phyloP scores from a whole-genome alignment of 176 grass and related monocot genomes.

The Oropetium thomaeum region DNA sequence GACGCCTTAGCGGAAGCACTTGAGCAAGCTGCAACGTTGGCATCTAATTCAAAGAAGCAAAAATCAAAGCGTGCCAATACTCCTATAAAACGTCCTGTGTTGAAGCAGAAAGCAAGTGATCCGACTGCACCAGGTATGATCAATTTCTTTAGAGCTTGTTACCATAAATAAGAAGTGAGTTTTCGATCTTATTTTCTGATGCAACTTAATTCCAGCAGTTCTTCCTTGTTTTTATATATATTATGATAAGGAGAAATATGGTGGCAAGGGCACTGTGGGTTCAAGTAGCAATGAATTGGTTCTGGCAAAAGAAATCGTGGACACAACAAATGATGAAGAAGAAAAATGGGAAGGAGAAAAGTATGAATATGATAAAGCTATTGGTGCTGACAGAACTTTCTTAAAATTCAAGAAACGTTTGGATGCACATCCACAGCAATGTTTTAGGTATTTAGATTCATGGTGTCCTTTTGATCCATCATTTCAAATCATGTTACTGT shows the following conservation, averaged over 20 bases:
- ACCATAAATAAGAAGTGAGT: neutral
- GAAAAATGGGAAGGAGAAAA: constrained; percentile 88
- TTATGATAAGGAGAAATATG: constrained; percentile 43
- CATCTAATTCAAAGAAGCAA: constrained; percentile 74
- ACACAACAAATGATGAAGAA: constrained; percentile 40
- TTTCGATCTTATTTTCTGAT: constrained; percentile 9
- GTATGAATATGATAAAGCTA: constrained; percentile 85
- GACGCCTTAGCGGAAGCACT: constrained; percentile 72
- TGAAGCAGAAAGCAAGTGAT: constrained; percentile 43
- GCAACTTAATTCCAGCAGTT: constrained; percentile 41
- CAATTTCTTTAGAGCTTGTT: neutral
- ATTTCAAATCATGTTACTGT: neutral
- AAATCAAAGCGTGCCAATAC: constrained; percentile 39
- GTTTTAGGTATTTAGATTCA: constrained; percentile 63
- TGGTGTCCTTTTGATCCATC: neutral
- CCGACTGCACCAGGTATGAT: constrained; percentile 44
- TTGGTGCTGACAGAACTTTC: constrained; percentile 75
- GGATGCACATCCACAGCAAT: constrained; percentile 83
- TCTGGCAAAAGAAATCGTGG: constrained; percentile 45
- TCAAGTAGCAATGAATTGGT: constrained; percentile 36
- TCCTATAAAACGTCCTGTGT: constrained; percentile 21
- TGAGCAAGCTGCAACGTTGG: constrained; percentile 60
- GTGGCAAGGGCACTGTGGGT: constrained; percentile 9
- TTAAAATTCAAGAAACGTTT: constrained; percentile 95
- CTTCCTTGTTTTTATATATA: constrained; percentile 97